Evolutionary conservation across 2,329 filamentous ascomycete genomes (phyloP), one percentile per base, ranked within the genome.

Genomic region (Phyllosticta paracitricarpa): DNA sequence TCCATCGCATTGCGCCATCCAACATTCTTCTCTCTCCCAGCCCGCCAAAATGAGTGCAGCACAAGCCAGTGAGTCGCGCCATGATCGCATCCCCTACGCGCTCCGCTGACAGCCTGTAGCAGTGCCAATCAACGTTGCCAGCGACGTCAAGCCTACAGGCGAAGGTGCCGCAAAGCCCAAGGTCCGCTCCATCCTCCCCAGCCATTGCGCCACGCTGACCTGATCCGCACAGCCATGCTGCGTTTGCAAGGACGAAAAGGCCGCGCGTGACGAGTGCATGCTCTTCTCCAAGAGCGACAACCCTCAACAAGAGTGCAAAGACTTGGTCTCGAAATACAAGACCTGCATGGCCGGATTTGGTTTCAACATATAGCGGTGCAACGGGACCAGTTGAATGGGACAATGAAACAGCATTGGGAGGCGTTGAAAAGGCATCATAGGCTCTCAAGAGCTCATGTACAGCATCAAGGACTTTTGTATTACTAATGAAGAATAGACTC

Each of bases 181-280:
- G 73, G 76, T 77, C 69, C 59, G 53, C 58, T 58, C n/a, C 25
- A 54, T 12, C 25, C 57, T 56, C 10, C 54, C 35, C 55, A 19
- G 17, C 59, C 14, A 8, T 22, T 56, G 51, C 61, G 40, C 26
- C 58, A 61, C 53, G 51, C 58, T 61, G 55, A 57, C 48, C 8
- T 12, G n/a, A 48, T n/a, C 19, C 48, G 12, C 6, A 59, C 70
- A 97, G 91, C 93, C 93, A 53, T 97, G 94, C 83, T 97, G 94
- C 74, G 94, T 97, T 30, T 99, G 94, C 84, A 97, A 92, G 73
- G 85, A 94, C 54, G 91, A 99, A 76, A 99, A 99, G 77, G 82
- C 89, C 51, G 83, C 83, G 68, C 90, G 94, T 65, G 94, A 99
- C 78, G 92, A 99, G 77, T 99, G 94, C 81, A 97, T 99, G 93